Percentiles rank a stretch among this genome's conserved stretches.
phyloP scores from a whole-genome alignment of 495 filamentous ascomycete species.

The Penicillium roqueforti region DNA sequence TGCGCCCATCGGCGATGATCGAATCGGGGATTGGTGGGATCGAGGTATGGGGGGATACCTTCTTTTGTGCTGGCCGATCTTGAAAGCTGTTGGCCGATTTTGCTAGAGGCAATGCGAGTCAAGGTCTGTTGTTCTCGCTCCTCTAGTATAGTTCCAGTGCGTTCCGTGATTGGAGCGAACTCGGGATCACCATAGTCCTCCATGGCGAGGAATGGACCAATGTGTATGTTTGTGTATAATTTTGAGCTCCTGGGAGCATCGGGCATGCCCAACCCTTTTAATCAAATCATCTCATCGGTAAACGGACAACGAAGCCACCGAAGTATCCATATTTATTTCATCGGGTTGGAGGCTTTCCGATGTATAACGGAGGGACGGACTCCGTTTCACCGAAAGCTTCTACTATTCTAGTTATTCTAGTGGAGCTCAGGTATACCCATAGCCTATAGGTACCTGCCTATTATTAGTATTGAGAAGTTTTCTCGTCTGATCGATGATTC shows the following conservation, averaged over 20 bases:
- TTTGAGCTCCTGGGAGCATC: background rate
- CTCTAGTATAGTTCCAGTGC: conserved; percentile 12
- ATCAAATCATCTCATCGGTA: background rate
- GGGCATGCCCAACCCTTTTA: background rate
- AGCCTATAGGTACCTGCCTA: too few species aligned
- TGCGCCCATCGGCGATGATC: conserved; percentile 51
- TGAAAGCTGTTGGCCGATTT: conserved; percentile 23
- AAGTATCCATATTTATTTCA: background rate
- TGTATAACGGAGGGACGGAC: conserved; percentile 5
- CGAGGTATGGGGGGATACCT: conserved; percentile 40
- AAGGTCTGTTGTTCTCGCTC: conserved; percentile 21
- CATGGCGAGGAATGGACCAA: conserved; percentile 5
- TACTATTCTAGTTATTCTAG: too few species aligned
- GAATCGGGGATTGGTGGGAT: conserved; percentile 50
- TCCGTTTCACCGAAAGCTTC: background rate
- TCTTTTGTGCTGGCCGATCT: conserved; percentile 14
- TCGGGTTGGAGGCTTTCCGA: background rate
- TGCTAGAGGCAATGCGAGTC: conserved; percentile 28
- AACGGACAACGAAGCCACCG: background rate
- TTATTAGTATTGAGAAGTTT: too few species aligned
- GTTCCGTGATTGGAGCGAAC: conserved; percentile 19
- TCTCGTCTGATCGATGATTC: too few species aligned
- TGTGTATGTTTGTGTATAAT: background rate
- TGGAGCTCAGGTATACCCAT: too few species aligned
- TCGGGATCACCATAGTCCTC: conserved; percentile 14